Evolutionary conservation across 2,329 filamentous ascomycete species (phyloP).

Genomic region (Venturia effusa): DNA sequence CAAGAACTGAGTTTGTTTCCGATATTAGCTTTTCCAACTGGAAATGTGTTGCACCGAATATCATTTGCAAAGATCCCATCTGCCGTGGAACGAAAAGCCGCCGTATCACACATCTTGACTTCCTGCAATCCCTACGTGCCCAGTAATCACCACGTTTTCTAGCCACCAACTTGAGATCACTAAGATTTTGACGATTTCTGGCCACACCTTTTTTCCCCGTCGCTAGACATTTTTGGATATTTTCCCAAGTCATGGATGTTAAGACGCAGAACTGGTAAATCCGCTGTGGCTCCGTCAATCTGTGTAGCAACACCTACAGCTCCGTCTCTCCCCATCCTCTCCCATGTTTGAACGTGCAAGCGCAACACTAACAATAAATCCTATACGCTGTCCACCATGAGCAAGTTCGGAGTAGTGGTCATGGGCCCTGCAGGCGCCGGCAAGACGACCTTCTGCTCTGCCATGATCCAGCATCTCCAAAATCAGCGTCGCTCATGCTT

Average conservation of each 20-base stretch:
- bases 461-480: conserved; percentile 84
- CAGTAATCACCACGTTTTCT: no score
- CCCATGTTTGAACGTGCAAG: conserved; percentile 7
- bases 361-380: conserved; percentile 2
- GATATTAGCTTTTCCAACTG: background rate
- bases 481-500: conserved; percentile 88
- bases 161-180: no score
- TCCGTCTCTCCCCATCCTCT: background rate
- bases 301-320: background rate
- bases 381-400: conserved; percentile 44
- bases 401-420: conserved; percentile 87
- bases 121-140: no score
- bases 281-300: background rate
- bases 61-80: background rate
- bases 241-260: no score
- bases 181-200: no score
- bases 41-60: background rate
- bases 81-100: background rate
- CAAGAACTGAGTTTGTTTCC: background rate
- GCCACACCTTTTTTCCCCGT: no score
- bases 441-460: conserved; percentile 93
- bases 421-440: conserved; percentile 93
- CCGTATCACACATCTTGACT: background rate
- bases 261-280: no score
- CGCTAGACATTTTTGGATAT: no score